phyloP scores from a whole-genome alignment of 768 basidiomycete genomes.

The Suillus brevipes region DNA sequence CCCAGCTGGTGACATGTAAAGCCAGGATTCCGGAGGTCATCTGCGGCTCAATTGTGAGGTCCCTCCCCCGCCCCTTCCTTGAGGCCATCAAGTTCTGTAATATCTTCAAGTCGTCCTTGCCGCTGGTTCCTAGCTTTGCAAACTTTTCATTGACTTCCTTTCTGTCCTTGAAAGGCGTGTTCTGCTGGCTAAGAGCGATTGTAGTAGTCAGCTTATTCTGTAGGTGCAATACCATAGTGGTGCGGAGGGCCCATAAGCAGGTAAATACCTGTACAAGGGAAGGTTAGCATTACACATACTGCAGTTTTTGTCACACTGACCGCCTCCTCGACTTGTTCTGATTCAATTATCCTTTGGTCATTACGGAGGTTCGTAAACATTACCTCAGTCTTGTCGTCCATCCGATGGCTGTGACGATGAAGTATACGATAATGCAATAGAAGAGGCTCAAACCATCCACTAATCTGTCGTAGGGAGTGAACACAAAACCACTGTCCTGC shows the following conservation, averaged over 20 bases:
- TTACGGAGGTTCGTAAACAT: neutral
- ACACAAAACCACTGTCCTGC: neutral
- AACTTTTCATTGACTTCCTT: neutral
- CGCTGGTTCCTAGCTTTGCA: neutral
- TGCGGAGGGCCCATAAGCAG: neutral
- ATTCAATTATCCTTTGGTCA: neutral
- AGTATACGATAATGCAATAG: neutral
- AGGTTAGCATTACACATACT: neutral
- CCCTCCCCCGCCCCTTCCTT: neutral
- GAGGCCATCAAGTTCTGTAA: neutral
- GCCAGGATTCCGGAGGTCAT: neutral
- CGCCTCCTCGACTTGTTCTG: neutral
- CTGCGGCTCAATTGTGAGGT: neutral
- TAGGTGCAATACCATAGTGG: neutral
- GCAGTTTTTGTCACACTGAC: neutral
- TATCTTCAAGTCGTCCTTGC: neutral
- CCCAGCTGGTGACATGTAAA: neutral
- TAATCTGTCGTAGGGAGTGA: neutral
- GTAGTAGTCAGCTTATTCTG: neutral
- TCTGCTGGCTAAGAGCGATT: neutral
- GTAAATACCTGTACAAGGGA: neutral
- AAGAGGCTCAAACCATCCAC: neutral
- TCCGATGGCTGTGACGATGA: neutral
- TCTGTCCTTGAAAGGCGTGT: neutral
- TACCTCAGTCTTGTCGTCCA: neutral